Percentiles rank a stretch among this genome's conserved stretches.
Evolutionary conservation across 192 early-diverging fungal species (phyloP).

Genomic region (Umbelopsis vinacea): DNA sequence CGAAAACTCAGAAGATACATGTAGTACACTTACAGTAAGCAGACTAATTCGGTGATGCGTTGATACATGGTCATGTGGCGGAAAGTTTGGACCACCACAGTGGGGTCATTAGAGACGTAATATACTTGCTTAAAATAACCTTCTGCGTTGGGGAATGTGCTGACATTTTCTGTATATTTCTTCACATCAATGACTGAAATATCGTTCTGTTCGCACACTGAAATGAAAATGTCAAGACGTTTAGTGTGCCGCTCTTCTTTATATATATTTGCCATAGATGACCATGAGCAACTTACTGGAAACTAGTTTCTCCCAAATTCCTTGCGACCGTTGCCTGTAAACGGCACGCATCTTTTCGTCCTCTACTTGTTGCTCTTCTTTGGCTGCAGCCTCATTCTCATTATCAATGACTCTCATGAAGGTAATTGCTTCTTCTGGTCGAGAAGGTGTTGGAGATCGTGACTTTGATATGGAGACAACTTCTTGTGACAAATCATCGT

Average conservation of each 20-base stretch:
- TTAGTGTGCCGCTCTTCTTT: neutral
- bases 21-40: conserved; percentile 50
- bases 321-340: conserved; percentile 27
- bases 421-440: conserved; percentile 9
- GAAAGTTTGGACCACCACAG: conserved; percentile 60
- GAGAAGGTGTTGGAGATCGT: neutral
- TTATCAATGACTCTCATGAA: conserved; percentile 18
- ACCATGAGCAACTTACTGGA: conserved; percentile 27
- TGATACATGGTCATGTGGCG: conserved; percentile 62
- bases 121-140: conserved; percentile 64
- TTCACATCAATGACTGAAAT: conserved; percentile 25
- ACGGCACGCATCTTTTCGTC: conserved; percentile 12
- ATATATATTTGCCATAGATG: neutral
- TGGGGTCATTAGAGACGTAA: conserved; percentile 47
- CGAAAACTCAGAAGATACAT: neutral
- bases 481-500: neutral
- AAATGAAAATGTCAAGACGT: neutral
- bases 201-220: conserved; percentile 29
- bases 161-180: conserved; percentile 29
- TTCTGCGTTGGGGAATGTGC: conserved; percentile 46
- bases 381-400: conserved; percentile 2
- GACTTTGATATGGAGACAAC: neutral
- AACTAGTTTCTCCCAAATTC: conserved; percentile 36
- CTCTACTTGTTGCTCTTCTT: conserved; percentile 2
- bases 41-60: conserved; percentile 60